Conservation (phyloP, 169 alveolate genomes). For the Plasmodium knowlesi region DNA sequence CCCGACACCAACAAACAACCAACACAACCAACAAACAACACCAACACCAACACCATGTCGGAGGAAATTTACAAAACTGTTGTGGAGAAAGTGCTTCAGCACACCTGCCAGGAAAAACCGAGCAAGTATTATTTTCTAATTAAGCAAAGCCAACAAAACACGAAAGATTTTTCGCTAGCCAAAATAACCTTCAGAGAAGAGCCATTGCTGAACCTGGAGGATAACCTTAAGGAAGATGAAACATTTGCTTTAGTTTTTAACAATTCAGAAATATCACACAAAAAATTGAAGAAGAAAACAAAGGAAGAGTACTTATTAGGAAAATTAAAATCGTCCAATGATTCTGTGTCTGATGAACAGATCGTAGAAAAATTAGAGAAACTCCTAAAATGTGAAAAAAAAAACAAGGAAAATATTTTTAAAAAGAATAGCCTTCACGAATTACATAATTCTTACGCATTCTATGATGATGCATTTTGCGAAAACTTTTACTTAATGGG, state of each 20-base stretch:
- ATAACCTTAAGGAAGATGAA: conserved; percentile 41
- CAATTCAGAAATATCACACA: conserved; percentile 33
- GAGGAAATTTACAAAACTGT: conserved; percentile 22
- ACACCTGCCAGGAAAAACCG: neutral
- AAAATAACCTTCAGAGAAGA: conserved; percentile 64
- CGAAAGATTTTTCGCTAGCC: conserved; percentile 26
- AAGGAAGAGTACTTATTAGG: conserved; percentile 42
- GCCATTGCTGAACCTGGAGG: conserved; percentile 8
- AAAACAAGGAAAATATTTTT: neutral
- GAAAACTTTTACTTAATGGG: conserved; percentile 3
- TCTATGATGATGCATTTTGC: conserved; percentile 52
- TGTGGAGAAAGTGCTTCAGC: conserved; percentile 15
- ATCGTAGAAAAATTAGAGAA: conserved; percentile 21
- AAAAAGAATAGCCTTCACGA: conserved; percentile 8
- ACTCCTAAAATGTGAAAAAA: conserved; percentile 21
- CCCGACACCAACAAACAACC: too few species aligned
- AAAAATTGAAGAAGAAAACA: conserved; percentile 22
- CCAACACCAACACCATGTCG: neutral
- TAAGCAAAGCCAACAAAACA: conserved; percentile 6
- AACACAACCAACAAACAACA: too few species aligned
- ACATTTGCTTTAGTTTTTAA: conserved; percentile 20
- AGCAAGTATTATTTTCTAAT: conserved; percentile 55
- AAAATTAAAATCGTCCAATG: conserved; percentile 16
- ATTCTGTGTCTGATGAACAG: conserved; percentile 25
- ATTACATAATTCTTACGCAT: conserved; percentile 42